Base-by-base conservation (phyloP, 805 yeast species). In the Monosporozyma aerobia region DNA sequence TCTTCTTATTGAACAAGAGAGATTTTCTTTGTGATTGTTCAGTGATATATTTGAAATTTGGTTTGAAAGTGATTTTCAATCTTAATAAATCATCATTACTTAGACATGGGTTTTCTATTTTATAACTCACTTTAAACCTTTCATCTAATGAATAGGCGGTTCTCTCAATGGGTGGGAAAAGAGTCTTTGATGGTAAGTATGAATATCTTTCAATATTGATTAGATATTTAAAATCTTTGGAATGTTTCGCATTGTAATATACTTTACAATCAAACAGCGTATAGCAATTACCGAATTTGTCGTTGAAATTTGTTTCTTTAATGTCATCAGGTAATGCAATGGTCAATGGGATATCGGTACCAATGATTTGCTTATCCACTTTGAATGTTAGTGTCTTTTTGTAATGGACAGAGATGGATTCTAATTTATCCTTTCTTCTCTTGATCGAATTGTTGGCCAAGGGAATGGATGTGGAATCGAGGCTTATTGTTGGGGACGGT, bases 311-410 rank as follows among this genome's bases (percentile, higher is more conserved):
- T 30, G 85, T 80, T 30, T 82, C 74, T 10, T 74, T 69, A 3
- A 81, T 71, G 50, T 79, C 79, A 47, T 75, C 75, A 1, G 80
- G 81, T 19, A 83, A 64, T 0, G 80, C 82, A 14, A 83, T 73
- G 3, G 82, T 67, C 41, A 83, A 65, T 0, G 88, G 88, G 1
- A 82, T 62, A 59, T 82, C 87, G 39, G 82, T 59, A 0, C 82
- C 85, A 3, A 82, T 57, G 22, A 78, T 13, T 43, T 50, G 44
- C 19, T 57, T 54, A 10, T 30, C 46, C 14, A 29, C 47, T 19
- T 44, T 45, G 32, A 51, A 30, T 3, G 40, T 74, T 45, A 73
- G 63, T n/a, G 53, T 56, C 47, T 66, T 59, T 53, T 67, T 71
- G 50, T 68, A 70, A 52, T 71, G 71, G 1, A 65, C 41, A 2